A percentile compares a stretch with the other conserved stretches of the same genome.
Evolutionary conservation across 179 eudicot genomes (phyloP).

Genomic region (Spergularia azorica): DNA sequence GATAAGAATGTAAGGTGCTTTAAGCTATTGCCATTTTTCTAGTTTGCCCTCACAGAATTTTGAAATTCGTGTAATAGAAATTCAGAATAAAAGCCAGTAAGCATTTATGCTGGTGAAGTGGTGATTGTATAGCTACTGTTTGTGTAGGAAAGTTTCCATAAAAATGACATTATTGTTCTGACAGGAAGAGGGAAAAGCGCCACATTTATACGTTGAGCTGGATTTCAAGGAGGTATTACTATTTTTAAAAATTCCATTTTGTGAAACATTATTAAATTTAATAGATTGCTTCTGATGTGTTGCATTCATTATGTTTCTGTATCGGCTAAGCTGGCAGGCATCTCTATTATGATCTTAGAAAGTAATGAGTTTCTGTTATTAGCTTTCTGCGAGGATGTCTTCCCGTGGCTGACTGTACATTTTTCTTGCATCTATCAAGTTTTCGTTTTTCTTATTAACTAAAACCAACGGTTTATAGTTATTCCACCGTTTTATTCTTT

Average conservation of each 20-base stretch:
- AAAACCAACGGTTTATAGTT: not conserved
- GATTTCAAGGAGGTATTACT: conserved; percentile 86
- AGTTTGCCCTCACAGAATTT: not conserved
- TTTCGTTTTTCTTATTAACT: not conserved
- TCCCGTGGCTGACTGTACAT: not conserved
- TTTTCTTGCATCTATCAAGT: not conserved
- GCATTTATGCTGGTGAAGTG: not conserved
- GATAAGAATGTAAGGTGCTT: not conserved
- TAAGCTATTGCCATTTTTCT: not conserved
- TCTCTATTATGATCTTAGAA: not conserved
- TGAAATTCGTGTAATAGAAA: too few relatives aligned
- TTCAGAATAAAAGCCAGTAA: too few relatives aligned
- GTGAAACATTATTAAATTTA: conserved; percentile 1
- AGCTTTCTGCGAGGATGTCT: not conserved
- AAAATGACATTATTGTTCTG: conserved; percentile 23
- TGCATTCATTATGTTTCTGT: not conserved
- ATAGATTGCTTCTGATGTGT: not conserved
- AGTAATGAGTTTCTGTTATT: not conserved
- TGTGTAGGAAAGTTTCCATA: not conserved
- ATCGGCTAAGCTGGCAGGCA: not conserved
- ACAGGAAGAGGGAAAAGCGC: conserved; percentile 92
- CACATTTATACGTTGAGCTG: conserved; percentile 83
- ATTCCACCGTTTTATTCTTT: not conserved
- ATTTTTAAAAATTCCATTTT: not conserved
- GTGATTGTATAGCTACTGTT: not conserved